phyloP scores from a whole-genome alignment of 2,329 filamentous ascomycete species.

The Beauveria caledonica region DNA sequence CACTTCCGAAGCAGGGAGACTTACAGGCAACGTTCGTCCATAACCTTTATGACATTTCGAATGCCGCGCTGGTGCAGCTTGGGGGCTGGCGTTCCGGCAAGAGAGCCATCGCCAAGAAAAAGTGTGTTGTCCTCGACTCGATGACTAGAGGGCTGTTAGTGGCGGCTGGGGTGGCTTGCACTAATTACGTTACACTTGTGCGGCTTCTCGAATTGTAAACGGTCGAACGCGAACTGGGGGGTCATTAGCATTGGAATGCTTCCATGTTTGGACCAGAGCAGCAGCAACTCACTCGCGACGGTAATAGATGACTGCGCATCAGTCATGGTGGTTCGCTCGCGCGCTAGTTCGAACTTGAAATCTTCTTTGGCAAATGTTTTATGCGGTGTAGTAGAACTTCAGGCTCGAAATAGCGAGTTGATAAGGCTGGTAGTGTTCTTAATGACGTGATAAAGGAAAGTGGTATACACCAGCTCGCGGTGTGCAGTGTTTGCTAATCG shows the following conservation, averaged over 20 bases:
- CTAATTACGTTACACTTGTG: conserved; percentile 58
- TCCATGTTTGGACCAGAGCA: not conserved
- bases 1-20: conserved; percentile 26
- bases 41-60: conserved; percentile 85
- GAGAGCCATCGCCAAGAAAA: conserved; percentile 93
- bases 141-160: conserved; percentile 32
- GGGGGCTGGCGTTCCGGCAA: conserved; percentile 77
- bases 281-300: conserved; percentile 41
- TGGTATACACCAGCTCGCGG: not conserved
- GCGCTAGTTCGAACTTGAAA: not conserved
- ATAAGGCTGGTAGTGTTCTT: not conserved
- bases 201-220: conserved; percentile 84
- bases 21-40: conserved; percentile 93
- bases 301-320: conserved; percentile 44
- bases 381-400: not conserved
- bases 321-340: not conserved
- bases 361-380: not conserved
- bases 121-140: conserved; percentile 74
- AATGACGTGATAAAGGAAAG: not conserved
- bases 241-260: conserved; percentile 20
- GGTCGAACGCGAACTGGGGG: conserved; percentile 57
- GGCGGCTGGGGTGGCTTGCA: not conserved
- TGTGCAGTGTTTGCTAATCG: conserved; percentile 5
- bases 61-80: conserved; percentile 82
- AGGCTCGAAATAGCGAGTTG: not conserved